Base-by-base conservation (phyloP, 2,329 filamentous ascomycete species). In the Penicillium sp. region DNA sequence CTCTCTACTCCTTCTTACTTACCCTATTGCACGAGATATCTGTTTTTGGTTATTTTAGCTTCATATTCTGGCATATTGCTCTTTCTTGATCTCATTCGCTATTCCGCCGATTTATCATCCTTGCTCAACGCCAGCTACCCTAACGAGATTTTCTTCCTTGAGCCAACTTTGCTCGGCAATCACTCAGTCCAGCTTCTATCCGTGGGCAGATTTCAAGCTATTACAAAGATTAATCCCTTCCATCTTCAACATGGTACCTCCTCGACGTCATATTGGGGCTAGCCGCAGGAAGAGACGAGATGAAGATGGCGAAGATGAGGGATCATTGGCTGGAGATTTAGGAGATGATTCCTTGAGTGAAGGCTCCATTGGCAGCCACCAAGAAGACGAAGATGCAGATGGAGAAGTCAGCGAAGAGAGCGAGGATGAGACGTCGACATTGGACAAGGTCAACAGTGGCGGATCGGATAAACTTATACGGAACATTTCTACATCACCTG, bases 321-420 rank as follows among this genome's bases (percentile, higher is more conserved):
- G 71, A 45, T 78, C 76, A 41, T 55, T 81, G 56, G 76, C 75
- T 47, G 81, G 76, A 38, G 78, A 79, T 51, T 61, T 81, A 53
- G 80, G 81, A 47, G 83, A 85, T 61, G 84, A 86, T 67, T 86
- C 84, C 38, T 74, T 85, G 71, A 87, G 83, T 69, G 84, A 86
- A 68, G 79, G 76, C 35, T 86, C 84, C 11, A 72, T 78, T 19
- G 75, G 79, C 58, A 85, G 78, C 62, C 81, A 84, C 57, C 75
- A 76, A 42, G 82, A 84, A 47, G 81, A 82, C 52, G 80, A 84
- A 58, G 81, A 85, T 65, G 82, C 78, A 53, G 81, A 83, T 65
- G 79, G 74, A n/a, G 81, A 84, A 68, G 80, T 79, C 59, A 84
- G 80, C 65, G 81, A 84, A 64, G 74, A 78, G 47, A 84, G 80